Evolutionary conservation across 73 alveolate species (phyloP).

Genomic region (Paramecium octaurelia): DNA sequence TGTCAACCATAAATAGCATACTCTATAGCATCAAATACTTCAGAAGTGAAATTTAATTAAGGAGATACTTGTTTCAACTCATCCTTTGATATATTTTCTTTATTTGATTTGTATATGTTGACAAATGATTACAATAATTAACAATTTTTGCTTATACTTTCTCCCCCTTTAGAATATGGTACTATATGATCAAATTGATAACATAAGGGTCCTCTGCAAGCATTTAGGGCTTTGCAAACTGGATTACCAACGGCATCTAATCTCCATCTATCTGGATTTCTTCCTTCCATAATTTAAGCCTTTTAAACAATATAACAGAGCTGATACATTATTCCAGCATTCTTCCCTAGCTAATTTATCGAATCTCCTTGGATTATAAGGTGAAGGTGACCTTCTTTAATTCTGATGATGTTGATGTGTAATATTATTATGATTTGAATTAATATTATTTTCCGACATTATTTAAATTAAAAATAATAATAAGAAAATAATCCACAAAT

Average conservation of each 20-base stretch:
- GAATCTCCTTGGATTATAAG: constrained; percentile 39
- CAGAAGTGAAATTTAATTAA: constrained; percentile 59
- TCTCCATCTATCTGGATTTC: constrained; percentile 97
- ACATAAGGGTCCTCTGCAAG: constrained; percentile 88
- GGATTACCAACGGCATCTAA: constrained; percentile 97
- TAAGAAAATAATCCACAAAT: not conserved
- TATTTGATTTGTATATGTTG: constrained; percentile 86
- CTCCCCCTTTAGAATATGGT: constrained; percentile 97
- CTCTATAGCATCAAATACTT: constrained; percentile 85
- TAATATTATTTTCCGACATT: not conserved
- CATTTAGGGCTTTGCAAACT: constrained; percentile 65
- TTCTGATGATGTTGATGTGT: not conserved
- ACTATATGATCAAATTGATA: constrained; percentile 98
- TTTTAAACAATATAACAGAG: not conserved
- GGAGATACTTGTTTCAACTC: constrained; percentile 64
- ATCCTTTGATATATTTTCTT: constrained; percentile 56
- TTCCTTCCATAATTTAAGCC: constrained; percentile 79
- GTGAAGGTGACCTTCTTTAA: not conserved
- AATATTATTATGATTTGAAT: not conserved
- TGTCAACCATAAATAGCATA: constrained; percentile 79
- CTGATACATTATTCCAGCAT: constrained; percentile 30
- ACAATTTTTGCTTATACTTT: constrained; percentile 85
- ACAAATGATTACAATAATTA: constrained; percentile 91
- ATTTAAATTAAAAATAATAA: not conserved
- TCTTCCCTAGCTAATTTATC: constrained; percentile 18